A percentile compares a stretch with the other conserved stretches of the same genome.
These are phyloP conservation scores for Rhizophora apiculata DNA, from an alignment of 345 rosid genomes.

Conservation along the genomic window DNA sequence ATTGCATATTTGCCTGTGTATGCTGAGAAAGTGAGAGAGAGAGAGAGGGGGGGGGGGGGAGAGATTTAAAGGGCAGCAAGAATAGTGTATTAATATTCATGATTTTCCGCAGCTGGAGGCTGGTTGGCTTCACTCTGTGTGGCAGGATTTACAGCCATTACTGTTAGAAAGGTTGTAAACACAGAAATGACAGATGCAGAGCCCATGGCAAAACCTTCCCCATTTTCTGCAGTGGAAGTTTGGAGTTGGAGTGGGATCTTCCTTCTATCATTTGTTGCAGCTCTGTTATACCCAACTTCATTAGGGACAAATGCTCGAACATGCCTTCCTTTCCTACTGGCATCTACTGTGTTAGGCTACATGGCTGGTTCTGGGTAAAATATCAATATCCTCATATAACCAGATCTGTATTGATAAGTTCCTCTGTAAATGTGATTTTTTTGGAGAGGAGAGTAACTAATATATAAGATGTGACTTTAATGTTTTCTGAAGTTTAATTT, in stretches of 20 bases:
- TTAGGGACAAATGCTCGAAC: slow-evolving; percentile 79
- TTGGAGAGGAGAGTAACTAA: no score
- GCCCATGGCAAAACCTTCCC: slow-evolving; percentile 84
- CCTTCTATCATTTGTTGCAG: slow-evolving; percentile 58
- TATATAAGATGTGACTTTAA: background rate
- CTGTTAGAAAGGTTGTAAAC: slow-evolving; percentile 75
- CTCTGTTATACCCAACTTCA: slow-evolving; percentile 62
- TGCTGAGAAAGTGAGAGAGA: background rate
- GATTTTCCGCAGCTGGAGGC: slow-evolving; percentile 60
- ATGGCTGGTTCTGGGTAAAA: slow-evolving; percentile 77
- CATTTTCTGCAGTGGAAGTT: slow-evolving; percentile 66
- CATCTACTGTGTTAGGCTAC: slow-evolving; percentile 89
- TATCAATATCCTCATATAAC: slow-evolving; percentile 8
- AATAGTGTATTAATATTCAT: background rate
- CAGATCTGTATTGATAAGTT: background rate
- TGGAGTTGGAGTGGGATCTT: slow-evolving; percentile 81
- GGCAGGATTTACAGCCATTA: slow-evolving; percentile 82
- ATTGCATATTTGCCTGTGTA: no score
- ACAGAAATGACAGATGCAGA: slow-evolving; percentile 89
- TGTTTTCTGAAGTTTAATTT: background rate
- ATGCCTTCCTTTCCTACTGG: slow-evolving; percentile 84
- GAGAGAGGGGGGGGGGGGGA: background rate
- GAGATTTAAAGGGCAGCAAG: background rate
- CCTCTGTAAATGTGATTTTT: no score
- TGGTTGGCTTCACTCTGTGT: slow-evolving; percentile 95